A percentile compares a stretch with the other conserved stretches of the same genome.
These are phyloP conservation scores for Cyclocybe aegerita DNA, from an alignment of 768 basidiomycete genomes.

Conservation along the genomic window DNA sequence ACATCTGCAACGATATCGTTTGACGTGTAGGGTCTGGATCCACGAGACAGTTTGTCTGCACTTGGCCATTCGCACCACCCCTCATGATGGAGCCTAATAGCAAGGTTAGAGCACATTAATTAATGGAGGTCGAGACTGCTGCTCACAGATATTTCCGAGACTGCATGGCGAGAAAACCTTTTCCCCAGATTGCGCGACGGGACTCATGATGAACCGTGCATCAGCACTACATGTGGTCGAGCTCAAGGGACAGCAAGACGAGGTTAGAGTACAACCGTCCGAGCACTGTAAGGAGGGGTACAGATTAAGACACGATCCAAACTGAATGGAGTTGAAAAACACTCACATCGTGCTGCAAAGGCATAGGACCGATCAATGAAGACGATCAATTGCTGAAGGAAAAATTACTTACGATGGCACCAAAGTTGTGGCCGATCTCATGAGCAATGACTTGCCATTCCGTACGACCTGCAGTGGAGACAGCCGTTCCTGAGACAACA, in stretches of 20 bases:
- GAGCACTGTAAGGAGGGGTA: constrained; percentile 47
- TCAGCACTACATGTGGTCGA: constrained; percentile 60
- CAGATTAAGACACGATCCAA: constrained; percentile 3
- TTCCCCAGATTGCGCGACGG: constrained; percentile 64
- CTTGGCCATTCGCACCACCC: constrained; percentile 36
- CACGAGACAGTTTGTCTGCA: constrained; percentile 69
- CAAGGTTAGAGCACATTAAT: background rate
- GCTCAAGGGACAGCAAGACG: constrained; percentile 69
- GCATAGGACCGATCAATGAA: constrained; percentile 15
- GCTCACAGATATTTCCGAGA: constrained; percentile 81
- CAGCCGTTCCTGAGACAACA: constrained; percentile 76
- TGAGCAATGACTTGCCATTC: constrained; percentile 87
- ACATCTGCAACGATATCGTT: constrained; percentile 68
- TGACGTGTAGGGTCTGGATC: constrained; percentile 47
- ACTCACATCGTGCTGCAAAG: constrained; percentile 55
- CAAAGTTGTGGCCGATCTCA: constrained; percentile 87
- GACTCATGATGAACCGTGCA: constrained; percentile 81
- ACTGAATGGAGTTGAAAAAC: constrained; percentile 5
- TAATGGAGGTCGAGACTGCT: constrained; percentile 6
- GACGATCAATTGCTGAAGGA: constrained; percentile 5
- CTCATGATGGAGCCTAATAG: constrained; percentile 62
- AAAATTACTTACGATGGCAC: constrained; percentile 67
- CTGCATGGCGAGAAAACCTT: constrained; percentile 75
- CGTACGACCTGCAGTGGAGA: constrained; percentile 71
- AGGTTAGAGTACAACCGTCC: constrained; percentile 56